Evolutionary conservation across 768 basidiomycete species (phyloP).

Genomic region (Pulveroboletus ravenelii): DNA sequence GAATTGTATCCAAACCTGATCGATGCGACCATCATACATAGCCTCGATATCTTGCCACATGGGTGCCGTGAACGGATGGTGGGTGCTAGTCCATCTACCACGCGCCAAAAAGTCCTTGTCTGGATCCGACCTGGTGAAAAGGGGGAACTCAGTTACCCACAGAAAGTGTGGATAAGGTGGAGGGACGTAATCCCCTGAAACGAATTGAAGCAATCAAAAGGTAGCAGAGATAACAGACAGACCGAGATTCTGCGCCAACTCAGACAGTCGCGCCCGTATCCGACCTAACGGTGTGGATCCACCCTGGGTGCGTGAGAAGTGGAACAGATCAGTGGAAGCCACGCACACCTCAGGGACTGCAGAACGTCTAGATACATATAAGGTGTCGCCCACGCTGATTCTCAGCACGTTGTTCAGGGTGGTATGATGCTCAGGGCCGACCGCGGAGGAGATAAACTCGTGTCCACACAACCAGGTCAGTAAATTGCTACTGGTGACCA

Average conservation of each 20-base stretch:
- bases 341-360: conserved; percentile 47
- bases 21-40: conserved; percentile 66
- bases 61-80: conserved; percentile 96
- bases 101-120: conserved; percentile 85
- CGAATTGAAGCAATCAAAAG: conserved; percentile 7
- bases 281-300: conserved; percentile 81
- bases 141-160: conserved; percentile 94
- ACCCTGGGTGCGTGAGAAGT: conserved; percentile 50
- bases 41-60: conserved; percentile 84
- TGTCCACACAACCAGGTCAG: conserved; percentile 44
- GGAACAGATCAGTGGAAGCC: conserved; percentile 1
- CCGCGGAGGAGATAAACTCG: conserved; percentile 24
- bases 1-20: conserved; percentile 38
- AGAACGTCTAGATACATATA: conserved; percentile 55
- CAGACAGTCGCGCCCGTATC: conserved; percentile 59
- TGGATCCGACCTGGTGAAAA: conserved; percentile 80
- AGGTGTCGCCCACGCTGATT: conserved; percentile 46
- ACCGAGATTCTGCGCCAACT: conserved; percentile 65
- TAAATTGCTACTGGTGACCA: conserved; percentile 43
- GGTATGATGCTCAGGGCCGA: conserved; percentile 25
- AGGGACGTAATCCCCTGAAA: conserved; percentile 52
- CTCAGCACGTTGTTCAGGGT: conserved; percentile 39
- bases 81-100: conserved; percentile 88
- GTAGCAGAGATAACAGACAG: conserved; percentile 13
- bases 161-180: conserved; percentile 71